phyloP scores from a whole-genome alignment of 495 filamentous ascomycete genomes.

The Talaromyces nanjingensis region DNA sequence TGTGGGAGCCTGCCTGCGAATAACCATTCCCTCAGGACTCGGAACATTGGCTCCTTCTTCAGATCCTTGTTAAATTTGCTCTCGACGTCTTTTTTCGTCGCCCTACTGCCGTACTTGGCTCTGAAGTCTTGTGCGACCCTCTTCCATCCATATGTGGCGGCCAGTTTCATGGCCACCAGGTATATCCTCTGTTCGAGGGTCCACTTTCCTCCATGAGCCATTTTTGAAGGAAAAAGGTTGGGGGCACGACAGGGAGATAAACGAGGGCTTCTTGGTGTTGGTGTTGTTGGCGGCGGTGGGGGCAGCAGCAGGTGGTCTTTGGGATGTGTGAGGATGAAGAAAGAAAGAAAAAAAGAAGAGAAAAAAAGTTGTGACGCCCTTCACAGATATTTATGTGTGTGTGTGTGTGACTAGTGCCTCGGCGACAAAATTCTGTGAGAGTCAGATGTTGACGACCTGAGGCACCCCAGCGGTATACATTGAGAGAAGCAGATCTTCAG shows the following conservation, averaged over 20 bases:
- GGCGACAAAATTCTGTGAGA: not conserved
- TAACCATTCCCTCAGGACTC: not conserved
- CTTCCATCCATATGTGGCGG: not conserved
- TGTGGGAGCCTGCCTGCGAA: not conserved
- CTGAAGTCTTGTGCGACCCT: not conserved
- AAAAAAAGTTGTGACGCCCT: not conserved
- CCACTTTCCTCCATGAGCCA: constrained; percentile 1
- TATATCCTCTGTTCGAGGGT: not conserved
- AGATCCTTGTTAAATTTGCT: constrained; percentile 1
- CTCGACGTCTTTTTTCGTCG: not conserved
- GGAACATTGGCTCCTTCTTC: not conserved
- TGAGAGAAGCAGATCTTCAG: not conserved
- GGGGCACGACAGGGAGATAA: not conserved
- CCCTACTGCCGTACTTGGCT: not conserved
- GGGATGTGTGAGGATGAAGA: not conserved
- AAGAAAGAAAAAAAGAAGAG: not conserved
- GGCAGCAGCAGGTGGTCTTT: not conserved
- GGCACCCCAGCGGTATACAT: not conserved
- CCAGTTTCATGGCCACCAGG: constrained; percentile 4
- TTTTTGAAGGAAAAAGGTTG: not conserved
- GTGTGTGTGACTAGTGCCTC: not conserved
- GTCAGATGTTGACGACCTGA: not conserved
- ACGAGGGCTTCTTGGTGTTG: not conserved
- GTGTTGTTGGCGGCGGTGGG: not conserved
- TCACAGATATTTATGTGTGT: not conserved